Base-by-base conservation (phyloP, 345 rosid species). In the Eucalyptus leucophloia region DNA sequence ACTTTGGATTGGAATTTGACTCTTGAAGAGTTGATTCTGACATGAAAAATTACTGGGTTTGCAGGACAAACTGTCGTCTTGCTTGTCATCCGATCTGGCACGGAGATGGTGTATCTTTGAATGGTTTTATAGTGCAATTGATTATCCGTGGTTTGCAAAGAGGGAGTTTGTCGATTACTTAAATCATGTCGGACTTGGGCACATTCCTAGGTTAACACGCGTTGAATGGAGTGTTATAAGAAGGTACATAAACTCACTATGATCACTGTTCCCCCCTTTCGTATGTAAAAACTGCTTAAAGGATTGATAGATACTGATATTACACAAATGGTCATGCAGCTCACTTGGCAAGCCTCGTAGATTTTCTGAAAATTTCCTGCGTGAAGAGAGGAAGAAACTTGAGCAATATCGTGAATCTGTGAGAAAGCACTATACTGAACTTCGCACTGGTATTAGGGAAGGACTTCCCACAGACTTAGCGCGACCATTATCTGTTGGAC, bases 211-310 rank as follows among this genome's bases (percentile, higher is more conserved):
- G 90, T 95, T 98, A 92, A 96, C 99, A 88, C 98, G 96, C 89
- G 95, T 98, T 89, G 99, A 97, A 93, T 98, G 99, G 99, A 98
- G 98, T 90, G 99, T 98, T 91, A 95, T 98, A 92, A 94, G 99
- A 94, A 96, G 99, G 99, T 96, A 90, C 40, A 62, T 67, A 89
- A 88, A 69, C 24, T 65, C 34, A n/a, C 28, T 65, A 30, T 60
- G 30, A 77, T 10, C 81, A 54, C 87, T 49, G 34, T 47, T 28
- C 17, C 23, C n/a, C 49, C 26, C 53, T 56, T 86, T 49, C 28
- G 49, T 85, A 16, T 37, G 30, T 56, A 51, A 50, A 88, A 16
- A 24, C 81, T 44, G 82, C 24, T 91, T 32, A 37, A 85, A 88
- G 53, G 87, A 82, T 6, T 81, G 81, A 49, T 51, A 49, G 82